A percentile compares a stretch with the other conserved stretches of the same genome.
phyloP scores from a whole-genome alignment of 805 yeast genomes.

The Sugiyamaella mastotermitis region DNA sequence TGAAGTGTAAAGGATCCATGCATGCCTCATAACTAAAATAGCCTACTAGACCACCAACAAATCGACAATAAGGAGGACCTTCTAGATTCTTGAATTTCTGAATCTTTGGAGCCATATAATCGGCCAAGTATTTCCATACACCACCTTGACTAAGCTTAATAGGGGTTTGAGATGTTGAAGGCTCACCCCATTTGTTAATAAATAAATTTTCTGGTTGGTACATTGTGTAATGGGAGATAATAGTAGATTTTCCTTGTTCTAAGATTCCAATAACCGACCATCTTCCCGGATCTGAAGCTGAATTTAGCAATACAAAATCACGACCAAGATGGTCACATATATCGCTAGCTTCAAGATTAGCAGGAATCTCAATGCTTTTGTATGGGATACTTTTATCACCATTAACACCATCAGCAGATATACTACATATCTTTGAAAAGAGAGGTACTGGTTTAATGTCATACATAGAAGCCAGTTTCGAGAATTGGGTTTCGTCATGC shows the following conservation, averaged over 20 bases:
- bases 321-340: slow-evolving; percentile 45
- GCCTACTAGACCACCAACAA: slow-evolving; percentile 90
- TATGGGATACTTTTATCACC: not conserved
- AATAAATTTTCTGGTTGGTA: slow-evolving; percentile 13
- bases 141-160: not conserved
- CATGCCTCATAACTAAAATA: slow-evolving; percentile 76
- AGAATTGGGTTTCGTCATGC: not conserved
- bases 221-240: slow-evolving; percentile 19
- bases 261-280: slow-evolving; percentile 79
- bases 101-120: slow-evolving; percentile 37
- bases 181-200: slow-evolving; percentile 14
- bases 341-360: slow-evolving; percentile 33
- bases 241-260: slow-evolving; percentile 13
- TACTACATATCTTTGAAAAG: too few species aligned
- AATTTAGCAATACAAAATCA: slow-evolving; percentile 60
- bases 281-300: slow-evolving; percentile 78
- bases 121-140: slow-evolving; percentile 50
- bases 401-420: not conserved
- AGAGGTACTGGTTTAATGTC: slow-evolving; percentile 22
- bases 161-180: not conserved
- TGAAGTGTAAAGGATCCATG: slow-evolving; percentile 30
- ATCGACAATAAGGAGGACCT: slow-evolving; percentile 32
- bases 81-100: slow-evolving; percentile 23
- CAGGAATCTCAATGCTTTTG: slow-evolving; percentile 1
- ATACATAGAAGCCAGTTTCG: slow-evolving; percentile 5